Evolutionary conservation across 140 eudicot genomes (phyloP).

Genomic region (Stevia rebaudiana): DNA sequence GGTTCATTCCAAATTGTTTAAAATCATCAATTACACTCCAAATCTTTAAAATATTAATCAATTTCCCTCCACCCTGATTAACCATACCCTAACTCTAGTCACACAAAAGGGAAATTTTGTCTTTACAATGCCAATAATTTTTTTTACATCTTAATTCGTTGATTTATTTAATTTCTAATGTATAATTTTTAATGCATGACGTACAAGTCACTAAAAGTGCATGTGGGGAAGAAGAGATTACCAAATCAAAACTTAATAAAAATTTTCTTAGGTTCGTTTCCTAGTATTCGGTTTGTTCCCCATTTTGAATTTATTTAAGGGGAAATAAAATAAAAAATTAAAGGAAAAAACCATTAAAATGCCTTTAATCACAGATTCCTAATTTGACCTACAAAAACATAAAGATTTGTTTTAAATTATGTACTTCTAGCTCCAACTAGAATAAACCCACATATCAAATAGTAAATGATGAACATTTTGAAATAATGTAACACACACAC

Average conservation of each 20-base stretch:
- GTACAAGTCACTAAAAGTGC: constrained; percentile 17
- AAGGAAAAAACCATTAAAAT: background rate
- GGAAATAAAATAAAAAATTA: background rate
- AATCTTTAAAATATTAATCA: no score
- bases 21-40: no score
- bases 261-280: constrained; percentile 10
- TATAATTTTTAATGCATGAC: constrained; percentile 1
- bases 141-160: no score
- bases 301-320: background rate
- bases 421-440: constrained; percentile 3
- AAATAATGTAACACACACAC: background rate
- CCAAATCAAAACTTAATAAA: constrained; percentile 13
- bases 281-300: constrained; percentile 24
- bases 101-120: no score
- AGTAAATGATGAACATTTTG: background rate
- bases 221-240: background rate
- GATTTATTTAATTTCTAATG: no score
- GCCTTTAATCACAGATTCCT: background rate
- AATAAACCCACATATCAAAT: background rate
- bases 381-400: background rate
- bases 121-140: no score
- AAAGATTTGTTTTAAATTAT: background rate
- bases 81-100: no score
- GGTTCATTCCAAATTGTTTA: no score
- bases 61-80: no score